Conservation (phyloP, 2,329 filamentous ascomycete genomes). For the Pseudocercospora ulei region DNA sequence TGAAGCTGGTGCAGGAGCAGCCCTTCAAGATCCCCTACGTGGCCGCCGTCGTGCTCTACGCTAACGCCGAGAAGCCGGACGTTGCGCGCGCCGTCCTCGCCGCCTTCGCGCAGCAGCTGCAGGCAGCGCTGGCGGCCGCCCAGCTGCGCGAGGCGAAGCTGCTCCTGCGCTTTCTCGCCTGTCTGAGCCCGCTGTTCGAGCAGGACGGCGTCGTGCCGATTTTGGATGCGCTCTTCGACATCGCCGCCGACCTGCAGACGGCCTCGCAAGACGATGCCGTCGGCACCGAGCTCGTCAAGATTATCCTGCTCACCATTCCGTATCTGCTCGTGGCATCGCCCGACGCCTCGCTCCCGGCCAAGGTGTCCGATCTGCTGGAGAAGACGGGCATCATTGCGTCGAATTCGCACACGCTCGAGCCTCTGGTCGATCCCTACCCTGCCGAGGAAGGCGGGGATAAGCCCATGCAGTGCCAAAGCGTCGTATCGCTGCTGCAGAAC, state of each 20-base stretch:
- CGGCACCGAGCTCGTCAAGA: conserved; percentile 81
- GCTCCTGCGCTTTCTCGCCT: conserved; percentile 77
- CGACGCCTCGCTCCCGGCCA: conserved; percentile 59
- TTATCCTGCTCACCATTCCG: conserved; percentile 87
- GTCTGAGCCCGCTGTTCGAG: conserved; percentile 67
- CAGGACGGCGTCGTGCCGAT: conserved; percentile 78
- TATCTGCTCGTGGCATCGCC: conserved; percentile 67
- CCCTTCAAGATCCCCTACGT: conserved; percentile 96
- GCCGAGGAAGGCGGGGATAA: conserved; percentile 51
- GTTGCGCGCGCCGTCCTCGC: conserved; percentile 61
- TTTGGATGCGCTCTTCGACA: conserved; percentile 78
- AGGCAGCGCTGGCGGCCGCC: conserved; percentile 59
- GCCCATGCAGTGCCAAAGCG: conserved; percentile 55
- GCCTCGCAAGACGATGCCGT: conserved; percentile 79
- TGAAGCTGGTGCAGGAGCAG: conserved; percentile 79
- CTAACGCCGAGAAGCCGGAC: conserved; percentile 68
- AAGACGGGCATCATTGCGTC: conserved; percentile 93
- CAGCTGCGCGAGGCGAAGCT: conserved; percentile 90
- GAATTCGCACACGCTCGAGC: conserved; percentile 74
- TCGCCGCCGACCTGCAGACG: conserved; percentile 87
- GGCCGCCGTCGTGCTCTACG: conserved; percentile 68
- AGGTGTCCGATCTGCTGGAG: conserved; percentile 69
- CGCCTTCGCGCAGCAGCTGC: conserved; percentile 51
- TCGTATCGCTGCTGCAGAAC: conserved; percentile 72
- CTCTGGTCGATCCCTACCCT: conserved; percentile 74